Percentiles rank a stretch among this genome's conserved stretches.
phyloP scores from a whole-genome alignment of 768 basidiomycete genomes.

The Phanerochaete carnosa region DNA sequence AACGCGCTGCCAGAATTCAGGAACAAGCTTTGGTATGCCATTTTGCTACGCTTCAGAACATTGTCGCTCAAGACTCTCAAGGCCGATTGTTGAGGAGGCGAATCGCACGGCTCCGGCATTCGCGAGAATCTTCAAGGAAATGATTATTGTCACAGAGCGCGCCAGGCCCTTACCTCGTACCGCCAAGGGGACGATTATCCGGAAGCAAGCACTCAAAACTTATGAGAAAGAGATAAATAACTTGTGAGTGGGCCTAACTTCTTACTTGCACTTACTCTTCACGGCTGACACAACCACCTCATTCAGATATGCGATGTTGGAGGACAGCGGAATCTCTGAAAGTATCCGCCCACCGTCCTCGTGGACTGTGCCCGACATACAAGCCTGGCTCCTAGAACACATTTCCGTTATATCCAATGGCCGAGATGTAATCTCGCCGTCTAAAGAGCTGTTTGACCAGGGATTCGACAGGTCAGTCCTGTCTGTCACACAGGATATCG shows the following conservation, averaged over 20 bases:
- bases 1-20: slow-evolving; percentile 5
- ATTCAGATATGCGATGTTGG: slow-evolving; percentile 14
- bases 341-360: slow-evolving; percentile 10
- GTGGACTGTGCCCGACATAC: slow-evolving; percentile 4
- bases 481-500: background rate
- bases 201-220: slow-evolving; percentile 2
- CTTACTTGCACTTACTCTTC: background rate
- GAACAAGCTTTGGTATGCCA: slow-evolving; percentile 14
- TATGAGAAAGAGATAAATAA: slow-evolving; percentile 11
- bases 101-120: slow-evolving; percentile 24
- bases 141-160: slow-evolving; percentile 13
- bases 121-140: slow-evolving; percentile 30
- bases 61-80: background rate
- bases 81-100: slow-evolving; percentile 23
- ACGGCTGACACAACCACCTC: background rate
- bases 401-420: slow-evolving; percentile 4
- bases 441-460: slow-evolving; percentile 9
- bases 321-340: slow-evolving; percentile 11
- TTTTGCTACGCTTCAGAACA: background rate
- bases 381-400: slow-evolving; percentile 12
- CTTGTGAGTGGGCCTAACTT: background rate
- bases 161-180: slow-evolving; percentile 11
- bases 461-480: slow-evolving; percentile 10
- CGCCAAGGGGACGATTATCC: slow-evolving; percentile 12
- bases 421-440: background rate